Evolutionary conservation across 2,329 filamentous ascomycete species (phyloP).

Genomic region (Fusarium penzigii): DNA sequence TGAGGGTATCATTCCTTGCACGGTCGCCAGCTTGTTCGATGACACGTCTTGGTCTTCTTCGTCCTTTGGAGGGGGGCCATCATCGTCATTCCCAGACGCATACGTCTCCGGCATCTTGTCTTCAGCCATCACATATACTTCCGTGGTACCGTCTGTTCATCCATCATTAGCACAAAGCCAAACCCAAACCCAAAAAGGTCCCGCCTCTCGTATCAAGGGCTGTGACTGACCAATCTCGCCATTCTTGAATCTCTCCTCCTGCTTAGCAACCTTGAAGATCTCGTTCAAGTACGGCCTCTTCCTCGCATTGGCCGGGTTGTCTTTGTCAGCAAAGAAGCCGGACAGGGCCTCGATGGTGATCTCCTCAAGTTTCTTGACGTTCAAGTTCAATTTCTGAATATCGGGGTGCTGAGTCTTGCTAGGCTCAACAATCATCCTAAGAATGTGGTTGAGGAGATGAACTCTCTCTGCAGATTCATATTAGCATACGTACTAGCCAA

Average conservation of each 20-base stretch:
- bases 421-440: constrained; percentile 58
- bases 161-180: constrained; percentile 7
- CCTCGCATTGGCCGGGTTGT: constrained; percentile 55
- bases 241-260: constrained; percentile 57
- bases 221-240: constrained; percentile 55
- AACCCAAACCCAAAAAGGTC: no score
- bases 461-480: constrained; percentile 52
- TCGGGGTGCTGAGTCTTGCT: constrained; percentile 50
- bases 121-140: constrained; percentile 53
- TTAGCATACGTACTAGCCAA: constrained; percentile 4
- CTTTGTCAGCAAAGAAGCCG: constrained; percentile 52
- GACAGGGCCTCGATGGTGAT: constrained; percentile 59
- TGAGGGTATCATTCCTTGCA: constrained; percentile 38
- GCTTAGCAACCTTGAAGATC: constrained; percentile 61
- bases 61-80: constrained; percentile 41
- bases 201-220: background rate
- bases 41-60: constrained; percentile 44
- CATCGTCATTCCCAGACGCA: constrained; percentile 49
- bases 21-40: constrained; percentile 35
- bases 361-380: constrained; percentile 58
- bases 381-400: constrained; percentile 54
- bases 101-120: constrained; percentile 52
- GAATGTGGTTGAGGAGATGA: constrained; percentile 58
- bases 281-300: constrained; percentile 60
- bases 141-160: constrained; percentile 45